Percentiles rank a stretch among this genome's conserved stretches.
Conservation (phyloP, 805 yeast genomes). For the Starmerella bombi region DNA sequence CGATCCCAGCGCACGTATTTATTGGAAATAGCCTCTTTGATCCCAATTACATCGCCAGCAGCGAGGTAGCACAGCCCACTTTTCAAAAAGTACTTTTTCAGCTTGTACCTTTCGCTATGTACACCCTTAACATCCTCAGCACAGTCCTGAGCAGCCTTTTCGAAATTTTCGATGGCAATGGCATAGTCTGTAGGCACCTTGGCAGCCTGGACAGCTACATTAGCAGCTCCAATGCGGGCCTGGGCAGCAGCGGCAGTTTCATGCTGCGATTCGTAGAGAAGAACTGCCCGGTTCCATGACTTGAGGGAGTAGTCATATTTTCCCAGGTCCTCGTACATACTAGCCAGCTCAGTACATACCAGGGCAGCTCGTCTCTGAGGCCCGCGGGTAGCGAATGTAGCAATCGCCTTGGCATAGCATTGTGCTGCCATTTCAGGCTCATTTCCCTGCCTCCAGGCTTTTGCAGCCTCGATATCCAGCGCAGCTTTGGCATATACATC, state of each 20-base stretch:
- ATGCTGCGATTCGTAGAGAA: constrained; percentile 8
- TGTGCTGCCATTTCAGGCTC: constrained; percentile 9
- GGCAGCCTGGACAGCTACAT: constrained; percentile 9
- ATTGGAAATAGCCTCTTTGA: constrained; percentile 5
- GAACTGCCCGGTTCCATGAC: constrained; percentile 12
- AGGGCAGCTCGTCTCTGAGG: constrained; percentile 18
- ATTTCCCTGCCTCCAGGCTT: constrained; percentile 11
- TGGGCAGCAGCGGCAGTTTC: constrained; percentile 10
- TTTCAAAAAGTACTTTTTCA: constrained; percentile 11
- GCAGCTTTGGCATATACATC: constrained; percentile 12
- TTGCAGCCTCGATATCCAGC: constrained; percentile 12
- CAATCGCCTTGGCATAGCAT: constrained; percentile 10
- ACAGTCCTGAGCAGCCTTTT: constrained; percentile 10
- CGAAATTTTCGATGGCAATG: constrained; percentile 13
- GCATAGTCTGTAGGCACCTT: constrained; percentile 3
- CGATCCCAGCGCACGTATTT: constrained; percentile 9
- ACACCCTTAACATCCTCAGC: constrained; percentile 3
- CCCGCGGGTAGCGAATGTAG: constrained; percentile 13
- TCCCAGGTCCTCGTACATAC: constrained; percentile 9
- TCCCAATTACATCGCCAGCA: constrained; percentile 9
- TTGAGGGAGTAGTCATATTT: constrained; percentile 9
- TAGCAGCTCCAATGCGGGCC: constrained; percentile 13
- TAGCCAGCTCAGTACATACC: constrained; percentile 12
- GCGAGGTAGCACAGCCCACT: constrained; percentile 17
- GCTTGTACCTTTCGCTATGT: constrained; percentile 8